Percentiles rank a stretch among this genome's conserved stretches.
These are phyloP conservation scores for Xenoacremonium recifei DNA, from an alignment of 2,329 filamentous ascomycete species.

Conservation along the genomic window DNA sequence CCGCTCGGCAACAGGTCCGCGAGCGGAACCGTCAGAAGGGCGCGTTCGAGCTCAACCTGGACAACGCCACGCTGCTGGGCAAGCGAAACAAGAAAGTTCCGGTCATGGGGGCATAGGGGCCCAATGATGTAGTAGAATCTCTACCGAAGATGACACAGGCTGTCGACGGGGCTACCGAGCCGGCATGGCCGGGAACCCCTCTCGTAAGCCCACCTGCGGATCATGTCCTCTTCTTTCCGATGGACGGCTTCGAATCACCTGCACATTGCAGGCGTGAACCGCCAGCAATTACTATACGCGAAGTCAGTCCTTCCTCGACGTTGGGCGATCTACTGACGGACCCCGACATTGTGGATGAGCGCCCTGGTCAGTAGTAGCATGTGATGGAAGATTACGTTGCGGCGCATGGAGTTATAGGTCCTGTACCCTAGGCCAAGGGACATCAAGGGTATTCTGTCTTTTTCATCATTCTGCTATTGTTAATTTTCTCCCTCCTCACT, in stretches of 20 bases:
- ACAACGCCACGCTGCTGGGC: constrained; percentile 86
- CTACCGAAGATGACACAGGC: constrained; percentile 7
- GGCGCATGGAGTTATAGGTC: constrained; percentile 27
- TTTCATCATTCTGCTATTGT: constrained; percentile 19
- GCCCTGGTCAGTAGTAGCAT: constrained; percentile 5
- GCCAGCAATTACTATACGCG: background rate
- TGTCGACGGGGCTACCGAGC: constrained; percentile 14
- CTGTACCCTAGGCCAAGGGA: constrained; percentile 11
- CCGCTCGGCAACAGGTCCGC: constrained; percentile 75
- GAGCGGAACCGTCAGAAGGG: constrained; percentile 69
- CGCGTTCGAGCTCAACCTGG: constrained; percentile 87
- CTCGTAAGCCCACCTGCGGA: constrained; percentile 14
- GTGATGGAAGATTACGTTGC: constrained; percentile 16
- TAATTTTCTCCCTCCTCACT: background rate
- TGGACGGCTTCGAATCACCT: constrained; percentile 8
- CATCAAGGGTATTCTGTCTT: constrained; percentile 9
- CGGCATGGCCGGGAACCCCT: constrained; percentile 7
- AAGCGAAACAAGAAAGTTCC: constrained; percentile 59
- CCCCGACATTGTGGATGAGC: too few species aligned
- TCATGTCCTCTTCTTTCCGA: constrained; percentile 14
- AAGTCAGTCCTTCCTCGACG: background rate
- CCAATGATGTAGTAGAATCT: constrained; percentile 9
- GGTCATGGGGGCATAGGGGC: constrained; percentile 38
- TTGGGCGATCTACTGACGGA: constrained; percentile 1
- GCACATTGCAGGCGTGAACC: background rate